Evolutionary conservation across 73 alveolate species (phyloP), one percentile per base, ranked within the genome.

Genomic region (Paramecium primaurelia): DNA sequence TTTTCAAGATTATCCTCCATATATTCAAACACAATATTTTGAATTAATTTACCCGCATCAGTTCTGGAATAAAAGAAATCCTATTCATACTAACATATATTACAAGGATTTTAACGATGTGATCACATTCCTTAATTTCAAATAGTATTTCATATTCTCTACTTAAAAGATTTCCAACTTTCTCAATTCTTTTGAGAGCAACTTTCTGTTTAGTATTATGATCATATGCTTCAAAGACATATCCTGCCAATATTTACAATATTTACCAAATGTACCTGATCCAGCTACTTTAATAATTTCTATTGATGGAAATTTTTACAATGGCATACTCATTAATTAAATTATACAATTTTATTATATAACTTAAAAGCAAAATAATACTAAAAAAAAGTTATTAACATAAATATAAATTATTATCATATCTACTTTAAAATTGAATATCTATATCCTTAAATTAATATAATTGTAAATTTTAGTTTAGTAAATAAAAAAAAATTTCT

Each of bases 11-110:
- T 96, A 26, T 92, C 94, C 30, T 96, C 86, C 92, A 98, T 96
- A 93, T 73, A 97, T 92, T 98, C 99, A 90, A 98, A 96, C 22
- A 98, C 98, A 28, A 98, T 83, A 92, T 98, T 97, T 92, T 98
- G 97, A 38, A 97, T 97, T 30, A 96, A 86, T 92, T 97, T 97
- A 77, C 95, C 96, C 58, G 97, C 98, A 36, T 97, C 98, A 37
- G 95, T 97, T 88, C 94, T 92, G 18, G 99, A 85, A 94, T 98
- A 98, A 93, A 93, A 98, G 20, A 97, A 71, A 58, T 93, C 98
- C 94, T 89, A 86, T 71, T 22, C 16, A 22, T 28, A 40, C n/a
- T 16, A 40, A 22, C 11, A 9, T 51, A 42, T 22, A n/a, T 71
- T 89, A 89, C 99, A 14, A 96, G 94, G 73, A 97, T 92, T 92